Conservation (phyloP, 2,329 filamentous ascomycete genomes). For the Beauveria pseudobassiana region DNA sequence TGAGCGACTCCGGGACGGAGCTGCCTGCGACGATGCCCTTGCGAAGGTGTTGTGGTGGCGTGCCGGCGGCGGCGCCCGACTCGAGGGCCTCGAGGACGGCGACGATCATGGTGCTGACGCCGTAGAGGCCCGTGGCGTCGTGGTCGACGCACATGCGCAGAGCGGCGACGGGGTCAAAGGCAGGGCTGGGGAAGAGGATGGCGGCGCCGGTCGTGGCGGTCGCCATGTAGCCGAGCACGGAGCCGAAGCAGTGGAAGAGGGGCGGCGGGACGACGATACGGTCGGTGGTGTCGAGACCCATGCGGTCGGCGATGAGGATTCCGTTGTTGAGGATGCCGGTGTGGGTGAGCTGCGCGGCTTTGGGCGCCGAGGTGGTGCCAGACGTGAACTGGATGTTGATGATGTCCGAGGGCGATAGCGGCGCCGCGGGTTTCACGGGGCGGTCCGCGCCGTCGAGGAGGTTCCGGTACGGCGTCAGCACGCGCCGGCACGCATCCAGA, state of each 20-base stretch:
- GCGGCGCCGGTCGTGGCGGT: slow-evolving; percentile 72
- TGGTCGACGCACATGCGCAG: slow-evolving; percentile 50
- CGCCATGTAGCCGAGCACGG: slow-evolving; percentile 90
- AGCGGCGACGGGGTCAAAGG: slow-evolving; percentile 72
- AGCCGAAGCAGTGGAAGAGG: slow-evolving; percentile 86
- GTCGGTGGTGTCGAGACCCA: slow-evolving; percentile 70
- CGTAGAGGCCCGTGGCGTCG: slow-evolving; percentile 63
- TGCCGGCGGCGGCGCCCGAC: slow-evolving; percentile 21
- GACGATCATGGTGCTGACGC: slow-evolving; percentile 92
- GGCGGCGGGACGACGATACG: slow-evolving; percentile 79
- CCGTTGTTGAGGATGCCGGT: slow-evolving; percentile 90
- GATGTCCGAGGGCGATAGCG: slow-evolving; percentile 56
- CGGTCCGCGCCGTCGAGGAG: slow-evolving; percentile 30
- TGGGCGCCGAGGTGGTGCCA: slow-evolving; percentile 85
- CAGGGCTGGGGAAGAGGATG: slow-evolving; percentile 79
- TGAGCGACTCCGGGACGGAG: slow-evolving; percentile 75
- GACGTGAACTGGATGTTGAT: slow-evolving; percentile 97
- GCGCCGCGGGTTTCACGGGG: slow-evolving; percentile 34
- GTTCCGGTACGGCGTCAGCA: slow-evolving; percentile 38
- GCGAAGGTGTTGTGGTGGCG: slow-evolving; percentile 40
- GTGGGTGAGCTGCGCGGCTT: slow-evolving; percentile 85
- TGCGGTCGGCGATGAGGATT: slow-evolving; percentile 71
- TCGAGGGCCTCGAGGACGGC: slow-evolving; percentile 74
- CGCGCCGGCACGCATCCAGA: slow-evolving; percentile 28
- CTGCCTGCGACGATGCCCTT: slow-evolving; percentile 92